These are phyloP conservation scores for Stereocaulon alpinum DNA, from an alignment of 495 filamentous ascomycete genomes.

Conservation along the genomic window DNA sequence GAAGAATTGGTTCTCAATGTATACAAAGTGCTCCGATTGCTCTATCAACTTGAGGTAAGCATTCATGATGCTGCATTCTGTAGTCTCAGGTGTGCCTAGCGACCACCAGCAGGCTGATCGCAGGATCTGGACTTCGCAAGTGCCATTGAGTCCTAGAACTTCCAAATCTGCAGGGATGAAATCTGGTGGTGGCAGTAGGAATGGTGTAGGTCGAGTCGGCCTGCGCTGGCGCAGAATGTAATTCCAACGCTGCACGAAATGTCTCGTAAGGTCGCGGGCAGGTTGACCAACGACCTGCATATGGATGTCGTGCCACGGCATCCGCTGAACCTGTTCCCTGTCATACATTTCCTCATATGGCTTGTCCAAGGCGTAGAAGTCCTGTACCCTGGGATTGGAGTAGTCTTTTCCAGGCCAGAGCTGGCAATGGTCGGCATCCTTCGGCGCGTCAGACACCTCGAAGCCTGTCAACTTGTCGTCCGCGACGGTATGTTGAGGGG, in stretches of 20 bases:
- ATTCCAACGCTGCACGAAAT: conserved; percentile 99
- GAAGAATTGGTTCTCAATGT: conserved; percentile 99
- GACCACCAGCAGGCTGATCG: conserved; percentile 88
- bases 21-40: conserved; percentile 92
- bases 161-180: conserved; percentile 78
- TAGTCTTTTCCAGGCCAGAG: conserved; percentile 98
- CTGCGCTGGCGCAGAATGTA: conserved; percentile 91
- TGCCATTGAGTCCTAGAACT: conserved; percentile 76
- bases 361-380: conserved; percentile 88
- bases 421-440: conserved; percentile 90
- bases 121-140: conserved; percentile 92
- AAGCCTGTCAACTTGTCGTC: conserved; percentile 96
- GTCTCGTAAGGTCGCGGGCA: conserved; percentile 83
- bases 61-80: conserved; percentile 89
- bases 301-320: conserved; percentile 98
- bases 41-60: conserved; percentile 93
- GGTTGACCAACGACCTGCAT: conserved; percentile 99
- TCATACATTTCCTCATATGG: conserved; percentile 99
- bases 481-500: conserved; percentile 76
- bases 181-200: conserved; percentile 87
- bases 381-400: conserved; percentile 87
- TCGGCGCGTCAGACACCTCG: conserved; percentile 62
- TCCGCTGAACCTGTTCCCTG: conserved; percentile 71
- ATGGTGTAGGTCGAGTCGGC: conserved; percentile 86
- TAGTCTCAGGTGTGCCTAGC: conserved; percentile 68